A percentile compares a stretch with the other conserved stretches of the same genome.
Conservation (phyloP, 192 early-diverging fungal genomes). For the Backusella psychrophila region DNA sequence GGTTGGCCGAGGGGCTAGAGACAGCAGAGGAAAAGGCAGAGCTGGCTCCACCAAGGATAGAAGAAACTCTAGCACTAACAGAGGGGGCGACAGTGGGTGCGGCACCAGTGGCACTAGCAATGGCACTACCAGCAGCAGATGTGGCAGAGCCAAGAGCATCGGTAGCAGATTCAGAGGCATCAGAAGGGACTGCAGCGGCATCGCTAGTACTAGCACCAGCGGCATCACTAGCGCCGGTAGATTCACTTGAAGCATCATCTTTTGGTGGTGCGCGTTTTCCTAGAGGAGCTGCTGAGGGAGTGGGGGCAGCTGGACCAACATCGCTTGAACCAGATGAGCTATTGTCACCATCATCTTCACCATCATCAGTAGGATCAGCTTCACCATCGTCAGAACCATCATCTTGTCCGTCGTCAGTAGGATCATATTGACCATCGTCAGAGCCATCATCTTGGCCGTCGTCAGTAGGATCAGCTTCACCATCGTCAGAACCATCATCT, state of each 20-base stretch:
- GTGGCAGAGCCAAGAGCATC: not conserved
- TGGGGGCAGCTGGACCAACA: not conserved
- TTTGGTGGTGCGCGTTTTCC: not conserved
- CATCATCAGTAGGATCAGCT: not conserved
- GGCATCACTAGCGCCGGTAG: not conserved
- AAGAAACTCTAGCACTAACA: not conserved
- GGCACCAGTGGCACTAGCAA: not conserved
- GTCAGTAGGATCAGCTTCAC: not conserved
- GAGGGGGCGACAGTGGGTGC: not conserved
- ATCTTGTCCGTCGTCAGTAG: not conserved
- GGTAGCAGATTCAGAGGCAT: not conserved
- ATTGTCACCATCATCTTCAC: not conserved
- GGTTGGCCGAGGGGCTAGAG: not conserved
- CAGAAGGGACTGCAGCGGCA: not conserved
- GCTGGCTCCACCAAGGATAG: not conserved
- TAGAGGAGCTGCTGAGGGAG: not conserved
- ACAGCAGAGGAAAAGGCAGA: not conserved
- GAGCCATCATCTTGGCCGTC: not conserved
- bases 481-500: not conserved
- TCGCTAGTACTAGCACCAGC: not conserved
- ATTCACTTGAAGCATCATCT: not conserved
- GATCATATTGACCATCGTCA: not conserved
- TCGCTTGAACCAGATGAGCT: not conserved
- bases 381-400: not conserved
- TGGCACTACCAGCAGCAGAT: slow-evolving; percentile 3